Conservation (phyloP, 2,329 filamentous ascomycete genomes). For the Plectosphaerella cucumerina region DNA sequence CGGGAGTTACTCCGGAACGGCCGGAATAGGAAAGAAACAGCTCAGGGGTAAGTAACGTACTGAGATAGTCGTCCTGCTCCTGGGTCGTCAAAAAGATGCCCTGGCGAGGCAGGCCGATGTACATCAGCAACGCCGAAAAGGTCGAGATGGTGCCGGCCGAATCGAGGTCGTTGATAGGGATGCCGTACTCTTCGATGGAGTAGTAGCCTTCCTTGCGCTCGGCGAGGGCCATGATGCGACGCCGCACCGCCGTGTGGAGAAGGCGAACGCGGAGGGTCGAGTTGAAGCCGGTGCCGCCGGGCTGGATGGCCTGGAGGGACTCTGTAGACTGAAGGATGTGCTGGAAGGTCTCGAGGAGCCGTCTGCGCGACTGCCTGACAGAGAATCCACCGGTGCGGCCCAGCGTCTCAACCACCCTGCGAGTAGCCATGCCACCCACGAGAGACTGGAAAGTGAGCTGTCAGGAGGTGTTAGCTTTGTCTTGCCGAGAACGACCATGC, state of each 20-base stretch:
- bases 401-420: slow-evolving; percentile 69
- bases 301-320: slow-evolving; percentile 61
- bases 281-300: slow-evolving; percentile 59
- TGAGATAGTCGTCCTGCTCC: slow-evolving; percentile 61
- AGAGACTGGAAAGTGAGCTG: slow-evolving; percentile 60
- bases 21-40: no score
- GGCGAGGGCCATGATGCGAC: slow-evolving; percentile 56
- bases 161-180: slow-evolving; percentile 73
- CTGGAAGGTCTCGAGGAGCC: slow-evolving; percentile 67
- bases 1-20: no score
- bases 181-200: slow-evolving; percentile 50
- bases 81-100: slow-evolving; percentile 60
- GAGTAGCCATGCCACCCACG: slow-evolving; percentile 68
- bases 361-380: slow-evolving; percentile 59
- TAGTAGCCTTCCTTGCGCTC: slow-evolving; percentile 54
- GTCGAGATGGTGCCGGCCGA: slow-evolving; percentile 66
- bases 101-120: slow-evolving; percentile 66
- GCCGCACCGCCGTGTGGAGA: slow-evolving; percentile 60
- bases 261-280: slow-evolving; percentile 61
- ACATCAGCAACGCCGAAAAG: slow-evolving; percentile 66
- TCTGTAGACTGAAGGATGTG: slow-evolving; percentile 69
- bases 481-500: neutral
- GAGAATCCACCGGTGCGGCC: slow-evolving; percentile 71
- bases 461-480: neutral
- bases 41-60: no score